Base-by-base conservation (phyloP, 805 yeast species). In the Suhomyces kilbournensis region DNA sequence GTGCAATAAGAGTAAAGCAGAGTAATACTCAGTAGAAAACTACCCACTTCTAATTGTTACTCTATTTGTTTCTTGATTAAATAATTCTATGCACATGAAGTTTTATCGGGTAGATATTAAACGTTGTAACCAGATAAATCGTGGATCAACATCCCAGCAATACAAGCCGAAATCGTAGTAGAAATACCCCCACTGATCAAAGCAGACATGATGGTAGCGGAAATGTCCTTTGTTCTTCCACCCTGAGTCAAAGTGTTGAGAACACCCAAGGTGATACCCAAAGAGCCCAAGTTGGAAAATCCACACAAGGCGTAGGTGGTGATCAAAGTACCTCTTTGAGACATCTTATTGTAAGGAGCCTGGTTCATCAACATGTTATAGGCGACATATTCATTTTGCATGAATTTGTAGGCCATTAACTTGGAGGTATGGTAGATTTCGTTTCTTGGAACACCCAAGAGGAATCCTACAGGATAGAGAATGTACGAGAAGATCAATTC, bases 291-390 rank as follows among this genome's bases (percentile, higher is more conserved):
- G 66, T 83, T 83, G 34, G 85, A 79, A 64, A 83, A 83, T 1
- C 87, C 86, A 71, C 86, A 82, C 42, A 81, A 74, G 17, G 84
- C 82, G 56, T 81, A 83, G 17, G 86, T 82, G 34, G 85, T 85
- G 60, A 83, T 70, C 60, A 83, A 68, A 34, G 72, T 72, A 38
- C 82, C 81, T 66, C 86, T 77, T 49, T 71, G 66, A 35, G 81
- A 71, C 75, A 83, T 65, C 44, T 65, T 60, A 35, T 69, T 72
- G 69, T 77, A 81, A 15, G 79, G 78, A 51, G 75, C 75, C 3
- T 72, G 65, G 54, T 60, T 63, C 45, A 65, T 66, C 58, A 74
- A 69, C 64, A 80, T 65, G 49, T 63, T 61, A 63, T 70, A 83
- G 35, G 83, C 87, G 35, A 80, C 84, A 58, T 74, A 83, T 67